Conservation (phyloP, 345 rosid species). For the Camelina hispida region DNA sequence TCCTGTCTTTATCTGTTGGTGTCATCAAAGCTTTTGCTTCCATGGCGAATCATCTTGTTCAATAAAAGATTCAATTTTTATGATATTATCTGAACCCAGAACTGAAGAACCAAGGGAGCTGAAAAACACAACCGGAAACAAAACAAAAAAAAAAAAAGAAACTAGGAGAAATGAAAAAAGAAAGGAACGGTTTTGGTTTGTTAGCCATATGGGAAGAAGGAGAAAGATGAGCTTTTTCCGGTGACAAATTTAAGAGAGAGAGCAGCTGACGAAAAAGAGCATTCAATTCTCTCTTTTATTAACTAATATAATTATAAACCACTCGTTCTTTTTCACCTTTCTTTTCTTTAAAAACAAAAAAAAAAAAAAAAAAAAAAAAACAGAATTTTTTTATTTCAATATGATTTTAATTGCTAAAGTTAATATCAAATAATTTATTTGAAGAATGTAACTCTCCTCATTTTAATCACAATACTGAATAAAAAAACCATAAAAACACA, state of each 20-base stretch:
- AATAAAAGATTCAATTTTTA: not conserved
- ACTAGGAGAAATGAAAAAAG: not conserved
- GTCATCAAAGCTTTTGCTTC: slow-evolving; percentile 20
- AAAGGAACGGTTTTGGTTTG: slow-evolving; percentile 30
- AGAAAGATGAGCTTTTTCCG: slow-evolving; percentile 29
- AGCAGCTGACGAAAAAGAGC: too few species aligned
- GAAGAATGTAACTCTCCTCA: too few species aligned
- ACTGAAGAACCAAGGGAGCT: not conserved
- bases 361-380: too few species aligned
- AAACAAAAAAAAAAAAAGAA: too few species aligned
- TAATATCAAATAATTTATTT: too few species aligned
- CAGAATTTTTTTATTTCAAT: too few species aligned
- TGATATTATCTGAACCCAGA: not conserved
- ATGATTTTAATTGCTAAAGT: too few species aligned
- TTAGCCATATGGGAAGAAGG: slow-evolving; percentile 20
- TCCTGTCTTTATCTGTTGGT: not conserved
- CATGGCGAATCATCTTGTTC: slow-evolving; percentile 15
- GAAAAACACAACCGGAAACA: too few species aligned
- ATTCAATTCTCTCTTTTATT: slow-evolving; percentile 22
- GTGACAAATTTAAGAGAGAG: slow-evolving; percentile 18
- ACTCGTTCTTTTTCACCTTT: too few species aligned
- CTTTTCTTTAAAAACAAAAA: too few species aligned
- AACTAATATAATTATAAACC: not conserved
- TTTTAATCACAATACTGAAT: too few species aligned
- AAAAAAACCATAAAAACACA: too few species aligned